phyloP scores from a whole-genome alignment of 2,329 filamentous ascomycete genomes.

The Lecanicillium sp. region DNA sequence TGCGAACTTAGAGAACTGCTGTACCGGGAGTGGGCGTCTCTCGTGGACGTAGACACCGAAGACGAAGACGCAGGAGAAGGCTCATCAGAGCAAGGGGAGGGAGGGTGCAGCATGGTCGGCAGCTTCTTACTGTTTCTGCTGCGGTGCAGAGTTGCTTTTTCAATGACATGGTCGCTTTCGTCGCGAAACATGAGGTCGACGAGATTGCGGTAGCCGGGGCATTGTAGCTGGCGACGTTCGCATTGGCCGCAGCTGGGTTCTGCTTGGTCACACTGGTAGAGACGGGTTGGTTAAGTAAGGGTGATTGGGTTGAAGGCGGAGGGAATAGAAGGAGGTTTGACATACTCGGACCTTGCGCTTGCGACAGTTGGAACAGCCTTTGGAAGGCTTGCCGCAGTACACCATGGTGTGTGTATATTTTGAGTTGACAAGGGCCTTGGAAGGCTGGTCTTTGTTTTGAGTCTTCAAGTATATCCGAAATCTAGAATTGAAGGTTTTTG shows the following conservation, averaged over 20 bases:
- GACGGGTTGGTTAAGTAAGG: constrained; percentile 4
- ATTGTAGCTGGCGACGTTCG: constrained; percentile 40
- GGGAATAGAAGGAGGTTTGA: constrained; percentile 12
- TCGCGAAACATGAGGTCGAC: constrained; percentile 51
- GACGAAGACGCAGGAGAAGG: not conserved
- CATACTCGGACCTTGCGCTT: constrained; percentile 48
- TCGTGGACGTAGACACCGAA: too few relatives aligned
- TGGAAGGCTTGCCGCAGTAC: constrained; percentile 49
- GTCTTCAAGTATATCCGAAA: too few relatives aligned
- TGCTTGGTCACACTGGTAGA: constrained; percentile 41
- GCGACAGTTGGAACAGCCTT: constrained; percentile 46
- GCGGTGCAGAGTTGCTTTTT: constrained; percentile 34
- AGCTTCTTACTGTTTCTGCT: constrained; percentile 18
- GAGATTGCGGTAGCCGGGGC: constrained; percentile 46
- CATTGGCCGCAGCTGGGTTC: constrained; percentile 46
- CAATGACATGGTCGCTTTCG: constrained; percentile 46
- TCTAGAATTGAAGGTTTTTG: too few relatives aligned
- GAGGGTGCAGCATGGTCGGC: constrained; percentile 9
- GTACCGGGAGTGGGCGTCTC: not conserved
- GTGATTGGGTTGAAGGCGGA: constrained; percentile 1
- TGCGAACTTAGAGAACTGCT: not conserved
- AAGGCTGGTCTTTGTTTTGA: too few relatives aligned
- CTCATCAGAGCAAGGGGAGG: constrained; percentile 1
- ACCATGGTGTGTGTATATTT: constrained; percentile 39
- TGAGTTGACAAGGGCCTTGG: too few relatives aligned